Conservation (phyloP, 2,329 filamentous ascomycete species). For the Kalaharituber pfeilii region DNA sequence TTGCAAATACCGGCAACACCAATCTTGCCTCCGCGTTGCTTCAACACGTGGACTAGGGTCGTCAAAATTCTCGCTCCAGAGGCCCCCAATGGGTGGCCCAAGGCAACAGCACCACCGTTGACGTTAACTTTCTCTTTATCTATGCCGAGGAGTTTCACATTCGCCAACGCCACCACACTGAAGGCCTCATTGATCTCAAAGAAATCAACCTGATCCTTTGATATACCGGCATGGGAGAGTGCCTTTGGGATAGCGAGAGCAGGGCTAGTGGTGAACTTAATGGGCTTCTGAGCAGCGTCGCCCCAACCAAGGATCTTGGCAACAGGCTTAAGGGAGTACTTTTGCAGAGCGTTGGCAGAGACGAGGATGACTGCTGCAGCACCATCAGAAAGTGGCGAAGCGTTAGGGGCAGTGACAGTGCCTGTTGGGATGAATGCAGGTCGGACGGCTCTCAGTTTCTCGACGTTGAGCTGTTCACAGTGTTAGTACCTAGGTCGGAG, state of each 20-base stretch:
- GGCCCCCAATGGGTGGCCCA: slow-evolving; percentile 86
- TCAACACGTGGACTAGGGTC: slow-evolving; percentile 74
- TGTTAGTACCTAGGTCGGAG: slow-evolving; percentile 5
- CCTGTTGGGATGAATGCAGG: slow-evolving; percentile 62
- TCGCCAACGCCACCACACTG: slow-evolving; percentile 86
- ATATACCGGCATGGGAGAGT: slow-evolving; percentile 78
- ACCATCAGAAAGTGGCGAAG: slow-evolving; percentile 88
- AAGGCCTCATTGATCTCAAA: slow-evolving; percentile 99
- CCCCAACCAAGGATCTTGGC: slow-evolving; percentile 97
- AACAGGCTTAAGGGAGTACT: slow-evolving; percentile 76
- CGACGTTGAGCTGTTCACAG: slow-evolving; percentile 45
- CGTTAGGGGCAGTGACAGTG: slow-evolving; percentile 90
- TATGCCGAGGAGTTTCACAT: slow-evolving; percentile 77
- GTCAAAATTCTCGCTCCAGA: slow-evolving; percentile 87
- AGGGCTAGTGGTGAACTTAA: slow-evolving; percentile 90
- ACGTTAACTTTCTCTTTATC: slow-evolving; percentile 80
- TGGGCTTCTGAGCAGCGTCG: slow-evolving; percentile 77
- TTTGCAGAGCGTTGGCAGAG: slow-evolving; percentile 83
- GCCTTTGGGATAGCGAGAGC: slow-evolving; percentile 93
- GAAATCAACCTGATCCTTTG: slow-evolving; percentile 61
- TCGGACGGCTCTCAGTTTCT: slow-evolving; percentile 71
- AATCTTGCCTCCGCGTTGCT: slow-evolving; percentile 82
- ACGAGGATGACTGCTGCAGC: slow-evolving; percentile 83
- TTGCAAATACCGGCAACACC: slow-evolving; percentile 95
- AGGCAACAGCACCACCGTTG: slow-evolving; percentile 84